Base-by-base conservation (phyloP, 306 rosid genomes). In the Nissolia schottii region DNA sequence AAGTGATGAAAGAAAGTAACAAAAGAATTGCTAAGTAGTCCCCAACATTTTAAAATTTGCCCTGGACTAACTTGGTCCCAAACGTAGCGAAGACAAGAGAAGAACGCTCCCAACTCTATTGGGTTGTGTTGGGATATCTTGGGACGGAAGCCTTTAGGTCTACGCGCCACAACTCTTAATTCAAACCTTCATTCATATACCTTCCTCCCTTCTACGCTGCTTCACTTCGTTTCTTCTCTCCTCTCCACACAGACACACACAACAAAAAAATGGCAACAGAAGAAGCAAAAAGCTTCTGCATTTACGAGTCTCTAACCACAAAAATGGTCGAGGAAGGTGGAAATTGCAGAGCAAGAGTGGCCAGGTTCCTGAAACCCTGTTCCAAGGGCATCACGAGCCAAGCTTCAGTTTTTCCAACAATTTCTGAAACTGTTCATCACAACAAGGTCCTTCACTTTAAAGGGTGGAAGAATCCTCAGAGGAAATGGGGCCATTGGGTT, bases 401-500 rank as follows among this genome's bases (percentile, higher is more conserved):
- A 66, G 57, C 18, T 29, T 1, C 71, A 13, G 19, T 19, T 5
- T 35, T 38, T 20, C 69, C 69, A 40, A 43, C 3, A 1, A 8
- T 63, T 32, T 10, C 37, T 37, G 2, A 25, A 10, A 25, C 70
- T n/a, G 1, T 12, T 0, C 20, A 48, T 29, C 37, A 35, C 2
- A 8, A 68, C 1, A 61, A 73, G 32, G 19, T 75, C n/a, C n/a
- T n/a, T 56, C 6, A 41, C 28, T 65, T 78, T 48, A 70, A 12
- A 20, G 75, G 86, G 1, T 82, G 86, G 82, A 38, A 46, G 1
- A 43, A 28, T 7, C 78, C 80, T 0, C 77, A 45, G 19, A 37
- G 2, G 20, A 74, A 68, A 31, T 82, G 83, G 86, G 16, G 58
- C 6, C 41, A 53, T 2, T 82, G 83, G 83, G 7, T 58, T 28